Evolutionary conservation across 345 rosid genomes (phyloP).

Genomic region (Combretum micranthum): DNA sequence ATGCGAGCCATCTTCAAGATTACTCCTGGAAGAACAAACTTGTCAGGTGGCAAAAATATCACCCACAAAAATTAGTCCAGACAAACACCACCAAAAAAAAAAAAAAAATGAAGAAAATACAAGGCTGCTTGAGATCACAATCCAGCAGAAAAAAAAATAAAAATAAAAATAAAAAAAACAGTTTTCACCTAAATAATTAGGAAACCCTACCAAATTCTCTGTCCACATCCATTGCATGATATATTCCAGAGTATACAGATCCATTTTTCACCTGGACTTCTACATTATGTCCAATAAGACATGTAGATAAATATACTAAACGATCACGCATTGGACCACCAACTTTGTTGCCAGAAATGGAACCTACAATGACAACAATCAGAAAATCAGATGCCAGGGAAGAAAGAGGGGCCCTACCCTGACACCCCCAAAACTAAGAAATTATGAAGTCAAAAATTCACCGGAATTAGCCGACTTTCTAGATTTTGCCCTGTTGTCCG

Average conservation of each 20-base stretch:
- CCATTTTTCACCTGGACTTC: slow-evolving; percentile 91
- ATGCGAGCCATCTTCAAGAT: slow-evolving; percentile 83
- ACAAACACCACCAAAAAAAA: slow-evolving; percentile 1
- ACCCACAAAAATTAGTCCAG: no score
- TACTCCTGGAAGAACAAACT: slow-evolving; percentile 44
- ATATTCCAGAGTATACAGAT: slow-evolving; percentile 74
- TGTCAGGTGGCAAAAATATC: no score
- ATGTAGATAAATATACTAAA: slow-evolving; percentile 53
- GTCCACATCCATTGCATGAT: slow-evolving; percentile 67
- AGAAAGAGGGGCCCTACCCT: background rate
- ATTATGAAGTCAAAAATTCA: background rate
- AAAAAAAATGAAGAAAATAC: no score
- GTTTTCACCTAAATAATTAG: no score
- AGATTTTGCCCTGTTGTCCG: slow-evolving; percentile 49
- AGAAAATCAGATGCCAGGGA: slow-evolving; percentile 10
- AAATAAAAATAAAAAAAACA: no score
- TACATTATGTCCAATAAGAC: slow-evolving; percentile 76
- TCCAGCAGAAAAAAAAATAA: no score
- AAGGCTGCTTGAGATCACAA: no score
- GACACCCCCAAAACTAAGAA: background rate
- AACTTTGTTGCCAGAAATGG: slow-evolving; percentile 30
- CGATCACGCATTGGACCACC: slow-evolving; percentile 62
- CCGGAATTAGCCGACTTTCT: slow-evolving; percentile 9
- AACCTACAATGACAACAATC: slow-evolving; percentile 26
- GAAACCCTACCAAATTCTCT: slow-evolving; percentile 50